A percentile compares a stretch with the other conserved stretches of the same genome.
These are phyloP conservation scores for Entomortierella beljakovae DNA, from an alignment of 192 early-diverging fungal species.

Conservation along the genomic window DNA sequence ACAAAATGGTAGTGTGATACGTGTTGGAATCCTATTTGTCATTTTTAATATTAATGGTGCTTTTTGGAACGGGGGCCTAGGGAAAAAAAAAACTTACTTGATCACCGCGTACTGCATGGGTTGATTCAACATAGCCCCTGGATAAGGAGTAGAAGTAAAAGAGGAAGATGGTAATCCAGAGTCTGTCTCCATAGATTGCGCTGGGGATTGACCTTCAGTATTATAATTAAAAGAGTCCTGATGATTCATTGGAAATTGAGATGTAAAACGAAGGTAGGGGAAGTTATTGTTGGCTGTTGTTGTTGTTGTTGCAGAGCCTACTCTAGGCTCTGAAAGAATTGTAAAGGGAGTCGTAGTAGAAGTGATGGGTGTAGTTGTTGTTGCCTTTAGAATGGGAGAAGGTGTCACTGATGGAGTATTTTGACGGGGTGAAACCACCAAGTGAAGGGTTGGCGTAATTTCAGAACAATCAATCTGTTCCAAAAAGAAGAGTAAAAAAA, in stretches of 20 bases:
- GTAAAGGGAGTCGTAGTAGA: neutral
- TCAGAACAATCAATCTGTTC: constrained; percentile 36
- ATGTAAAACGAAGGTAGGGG: neutral
- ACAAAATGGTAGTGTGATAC: constrained; percentile 6
- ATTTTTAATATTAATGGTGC: neutral
- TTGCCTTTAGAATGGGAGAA: constrained; percentile 11
- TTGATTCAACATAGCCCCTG: neutral
- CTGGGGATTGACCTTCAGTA: neutral
- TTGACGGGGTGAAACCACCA: constrained; percentile 33
- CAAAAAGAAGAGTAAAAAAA: neutral
- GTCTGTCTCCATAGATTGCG: neutral
- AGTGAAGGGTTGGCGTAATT: constrained; percentile 31
- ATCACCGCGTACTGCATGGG: constrained; percentile 40
- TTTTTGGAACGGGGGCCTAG: neutral
- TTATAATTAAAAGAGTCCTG: neutral
- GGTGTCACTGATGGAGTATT: constrained; percentile 19
- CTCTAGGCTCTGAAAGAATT: neutral
- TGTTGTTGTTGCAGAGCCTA: neutral
- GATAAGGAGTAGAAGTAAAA: neutral
- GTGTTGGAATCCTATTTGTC: constrained; percentile 54
- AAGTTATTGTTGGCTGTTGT: neutral
- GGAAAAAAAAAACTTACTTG: constrained; percentile 33
- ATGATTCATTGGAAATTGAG: neutral
- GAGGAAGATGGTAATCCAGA: neutral
- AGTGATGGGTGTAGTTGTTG: neutral